These are phyloP conservation scores for Penicillium macrosclerotiorum DNA, from an alignment of 495 filamentous ascomycete species.

Conservation along the genomic window DNA sequence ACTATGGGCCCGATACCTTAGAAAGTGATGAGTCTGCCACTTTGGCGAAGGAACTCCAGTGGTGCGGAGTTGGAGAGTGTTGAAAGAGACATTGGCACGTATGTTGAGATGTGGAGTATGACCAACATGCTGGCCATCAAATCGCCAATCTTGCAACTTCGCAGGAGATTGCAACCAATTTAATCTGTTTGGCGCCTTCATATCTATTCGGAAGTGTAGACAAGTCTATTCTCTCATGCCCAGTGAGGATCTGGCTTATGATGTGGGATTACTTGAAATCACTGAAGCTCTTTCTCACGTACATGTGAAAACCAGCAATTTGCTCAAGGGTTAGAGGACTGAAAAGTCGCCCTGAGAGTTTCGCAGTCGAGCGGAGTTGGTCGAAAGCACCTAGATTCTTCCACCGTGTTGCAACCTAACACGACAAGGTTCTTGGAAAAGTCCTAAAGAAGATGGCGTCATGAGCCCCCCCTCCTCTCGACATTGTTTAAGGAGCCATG, in stretches of 20 bases:
- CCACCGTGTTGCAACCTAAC: slow-evolving; percentile 31
- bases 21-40: slow-evolving; percentile 22
- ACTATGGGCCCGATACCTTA: neutral
- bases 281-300: slow-evolving; percentile 26
- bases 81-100: slow-evolving; percentile 22
- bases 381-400: slow-evolving; percentile 43
- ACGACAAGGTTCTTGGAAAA: slow-evolving; percentile 36
- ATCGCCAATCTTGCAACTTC: slow-evolving; percentile 18
- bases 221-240: slow-evolving; percentile 24
- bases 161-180: slow-evolving; percentile 36
- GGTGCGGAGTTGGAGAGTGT: slow-evolving; percentile 16
- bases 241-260: neutral
- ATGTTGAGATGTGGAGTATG: slow-evolving; percentile 23
- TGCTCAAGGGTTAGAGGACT: slow-evolving; percentile 43
- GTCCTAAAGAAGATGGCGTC: slow-evolving; percentile 31
- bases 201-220: slow-evolving; percentile 40
- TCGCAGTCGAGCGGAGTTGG: slow-evolving; percentile 26
- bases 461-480: no score
- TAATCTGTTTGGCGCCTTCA: slow-evolving; percentile 14
- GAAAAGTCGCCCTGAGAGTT: slow-evolving; percentile 30
- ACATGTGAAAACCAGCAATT: slow-evolving; percentile 52
- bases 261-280: neutral
- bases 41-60: slow-evolving; percentile 15
- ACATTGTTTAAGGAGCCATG: no score
- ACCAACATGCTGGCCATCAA: slow-evolving; percentile 16